Conservation (phyloP, 805 yeast genomes). For the Blastobotrys peoriensis region DNA sequence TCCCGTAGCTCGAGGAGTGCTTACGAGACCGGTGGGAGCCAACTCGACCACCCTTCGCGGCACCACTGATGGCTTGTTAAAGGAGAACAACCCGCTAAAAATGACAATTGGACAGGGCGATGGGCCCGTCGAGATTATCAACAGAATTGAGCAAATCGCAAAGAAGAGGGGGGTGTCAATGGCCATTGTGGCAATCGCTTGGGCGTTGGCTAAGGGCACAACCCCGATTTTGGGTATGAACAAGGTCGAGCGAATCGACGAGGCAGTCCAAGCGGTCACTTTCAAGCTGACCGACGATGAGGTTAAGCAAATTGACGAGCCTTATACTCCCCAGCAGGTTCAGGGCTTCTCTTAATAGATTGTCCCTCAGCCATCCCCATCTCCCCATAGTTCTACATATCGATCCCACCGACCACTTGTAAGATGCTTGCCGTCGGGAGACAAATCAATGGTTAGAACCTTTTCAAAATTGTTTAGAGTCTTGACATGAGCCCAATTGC, state of each 20-base stretch:
- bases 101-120: neutral
- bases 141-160: slow-evolving; percentile 52
- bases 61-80: slow-evolving; percentile 10
- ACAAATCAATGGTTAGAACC: slow-evolving; percentile 63
- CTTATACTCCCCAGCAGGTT: slow-evolving; percentile 24
- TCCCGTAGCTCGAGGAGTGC: slow-evolving; percentile 50
- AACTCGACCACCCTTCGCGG: slow-evolving; percentile 4
- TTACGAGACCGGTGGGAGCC: slow-evolving; percentile 41
- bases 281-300: slow-evolving; percentile 35
- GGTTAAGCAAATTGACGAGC: slow-evolving; percentile 27
- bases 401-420: slow-evolving; percentile 83
- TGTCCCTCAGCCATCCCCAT: slow-evolving; percentile 4
- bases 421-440: slow-evolving; percentile 37
- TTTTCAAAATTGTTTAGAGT: slow-evolving; percentile 58
- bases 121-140: too few relatives aligned
- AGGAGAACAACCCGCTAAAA: slow-evolving; percentile 7
- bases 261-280: slow-evolving; percentile 40
- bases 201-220: slow-evolving; percentile 47
- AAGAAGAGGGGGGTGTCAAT: slow-evolving; percentile 41
- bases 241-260: slow-evolving; percentile 46
- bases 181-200: slow-evolving; percentile 51
- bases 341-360: slow-evolving; percentile 8
- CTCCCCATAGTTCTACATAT: slow-evolving; percentile 58
- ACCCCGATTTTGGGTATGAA: slow-evolving; percentile 52
- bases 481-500: slow-evolving; percentile 57